Evolutionary conservation across 208 protist species (phyloP).

Genomic region (Polymyxa betae): DNA sequence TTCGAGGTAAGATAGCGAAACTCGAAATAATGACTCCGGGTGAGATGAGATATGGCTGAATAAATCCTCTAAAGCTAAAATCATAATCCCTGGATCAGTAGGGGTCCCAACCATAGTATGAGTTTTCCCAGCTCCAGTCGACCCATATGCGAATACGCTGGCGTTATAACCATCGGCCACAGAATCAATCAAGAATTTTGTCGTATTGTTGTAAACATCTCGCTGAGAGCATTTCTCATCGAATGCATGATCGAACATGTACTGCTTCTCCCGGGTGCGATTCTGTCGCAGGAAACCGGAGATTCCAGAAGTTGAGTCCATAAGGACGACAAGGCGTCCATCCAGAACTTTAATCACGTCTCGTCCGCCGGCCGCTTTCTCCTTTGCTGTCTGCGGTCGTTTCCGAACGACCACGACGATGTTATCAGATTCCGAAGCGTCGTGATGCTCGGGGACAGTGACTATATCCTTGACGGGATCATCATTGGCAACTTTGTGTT

Average conservation of each 20-base stretch:
- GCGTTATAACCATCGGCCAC: conserved; percentile 68
- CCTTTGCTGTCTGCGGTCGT: conserved; percentile 58
- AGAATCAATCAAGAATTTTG: conserved; percentile 52
- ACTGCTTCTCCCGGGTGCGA: conserved; percentile 60
- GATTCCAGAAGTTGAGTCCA: conserved; percentile 57
- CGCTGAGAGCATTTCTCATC: conserved; percentile 61
- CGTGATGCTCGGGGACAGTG: no score
- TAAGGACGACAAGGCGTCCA: conserved; percentile 52
- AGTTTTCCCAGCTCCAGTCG: conserved; percentile 63
- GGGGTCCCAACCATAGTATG: conserved; percentile 57
- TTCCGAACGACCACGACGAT: conserved; percentile 66
- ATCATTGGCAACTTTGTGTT: no score
- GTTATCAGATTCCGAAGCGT: no score
- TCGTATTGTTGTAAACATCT: conserved; percentile 65
- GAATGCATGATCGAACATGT: conserved; percentile 68
- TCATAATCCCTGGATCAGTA: conserved; percentile 56
- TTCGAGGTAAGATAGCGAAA: conserved; percentile 51
- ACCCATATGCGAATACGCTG: conserved; percentile 65
- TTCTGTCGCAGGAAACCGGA: conserved; percentile 63
- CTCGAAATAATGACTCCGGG: neutral
- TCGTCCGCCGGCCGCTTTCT: neutral
- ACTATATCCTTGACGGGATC: no score
- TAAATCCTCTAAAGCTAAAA: conserved; percentile 52
- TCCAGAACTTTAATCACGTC: conserved; percentile 61
- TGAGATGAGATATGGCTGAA: conserved; percentile 40